Base-by-base conservation (phyloP, 257 asterid genomes). In the Solanum virginianum region DNA sequence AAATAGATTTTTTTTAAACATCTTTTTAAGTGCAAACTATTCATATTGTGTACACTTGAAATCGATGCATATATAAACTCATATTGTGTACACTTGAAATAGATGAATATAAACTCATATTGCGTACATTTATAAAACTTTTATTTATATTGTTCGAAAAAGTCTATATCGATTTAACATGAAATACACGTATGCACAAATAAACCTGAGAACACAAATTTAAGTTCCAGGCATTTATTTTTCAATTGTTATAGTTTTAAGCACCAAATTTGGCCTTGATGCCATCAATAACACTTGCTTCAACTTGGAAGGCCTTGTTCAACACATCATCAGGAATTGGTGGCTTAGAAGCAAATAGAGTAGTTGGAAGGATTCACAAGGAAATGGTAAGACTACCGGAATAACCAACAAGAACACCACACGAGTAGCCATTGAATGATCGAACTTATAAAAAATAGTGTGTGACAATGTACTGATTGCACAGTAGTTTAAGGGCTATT, bases 311-410 rank as follows among this genome's bases (percentile, higher is more conserved):
- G n/a, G 93, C 90, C 81, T 90, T 91, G 0, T 86, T 84, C 59
- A 93, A 87, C 43, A 94, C 97, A 24, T 90, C 87, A 74, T 87
- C 87, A 6, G 92, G 93, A 7, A 94, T 86, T 13, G 93, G 62
- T 82, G 97, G 95, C 7, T 66, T 83, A 0, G 96, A 88, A 41
- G 84, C 90, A 65, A 94, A 94, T 17, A 94, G 89, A 68, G 85
- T 90, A 6, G 24, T 1, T 0, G 90, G 77, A 13, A 83, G 84
- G 8, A 86, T 26, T 71, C 87, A 43, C 88, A 89, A 77, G 91
- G 87, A 1, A 72, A 77, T 56, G 91, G 92, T 1, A 88, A 72
- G 7, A 91, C 29, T 47, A 66, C 2, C 6, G 68, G 14, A 18
- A 51, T 18, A 47, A 51, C 32, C 14, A 54, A 39, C 18, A 66